Evolutionary conservation across 768 basidiomycete species (phyloP).

Genomic region (Xerocomellus intermedius): DNA sequence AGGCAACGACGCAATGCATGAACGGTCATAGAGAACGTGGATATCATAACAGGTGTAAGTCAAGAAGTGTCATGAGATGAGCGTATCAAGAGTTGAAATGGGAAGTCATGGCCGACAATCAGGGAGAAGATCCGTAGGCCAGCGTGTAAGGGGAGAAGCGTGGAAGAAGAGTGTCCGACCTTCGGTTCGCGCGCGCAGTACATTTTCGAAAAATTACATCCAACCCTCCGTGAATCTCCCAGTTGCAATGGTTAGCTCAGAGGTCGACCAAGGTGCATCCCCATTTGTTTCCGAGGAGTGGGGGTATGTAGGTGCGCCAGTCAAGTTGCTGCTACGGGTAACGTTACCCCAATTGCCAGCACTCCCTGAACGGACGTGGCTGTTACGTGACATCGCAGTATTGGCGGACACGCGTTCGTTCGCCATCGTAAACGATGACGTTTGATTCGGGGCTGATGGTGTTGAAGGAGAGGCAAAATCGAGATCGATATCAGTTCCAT

Average conservation of each 20-base stretch:
- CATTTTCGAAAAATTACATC: slow-evolving; percentile 25
- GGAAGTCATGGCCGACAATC: slow-evolving; percentile 12
- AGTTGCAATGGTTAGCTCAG: slow-evolving; percentile 48
- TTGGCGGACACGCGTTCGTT: slow-evolving; percentile 39
- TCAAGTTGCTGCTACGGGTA: slow-evolving; percentile 51
- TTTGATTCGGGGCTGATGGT: slow-evolving; percentile 45
- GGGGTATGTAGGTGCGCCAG: slow-evolving; percentile 49
- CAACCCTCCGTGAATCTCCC: slow-evolving; percentile 56
- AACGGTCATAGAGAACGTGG: slow-evolving; percentile 40
- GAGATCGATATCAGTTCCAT: slow-evolving; percentile 63
- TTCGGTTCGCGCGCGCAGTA: slow-evolving; percentile 19
- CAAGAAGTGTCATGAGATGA: slow-evolving; percentile 36
- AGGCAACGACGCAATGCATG: slow-evolving; percentile 29
- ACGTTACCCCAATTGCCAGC: slow-evolving; percentile 77
- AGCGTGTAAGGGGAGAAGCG: slow-evolving; percentile 7
- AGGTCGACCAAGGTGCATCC: slow-evolving; percentile 59
- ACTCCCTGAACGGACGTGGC: slow-evolving; percentile 76
- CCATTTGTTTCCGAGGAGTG: slow-evolving; percentile 52
- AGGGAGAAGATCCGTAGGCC: slow-evolving; percentile 7
- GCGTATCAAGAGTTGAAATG: slow-evolving; percentile 25
- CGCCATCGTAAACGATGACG: slow-evolving; percentile 37
- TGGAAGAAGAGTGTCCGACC: slow-evolving; percentile 42
- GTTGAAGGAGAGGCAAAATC: slow-evolving; percentile 59
- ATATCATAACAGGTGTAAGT: slow-evolving; percentile 38
- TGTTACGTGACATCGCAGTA: slow-evolving; percentile 43